Evolutionary conservation across 2,329 filamentous ascomycete genomes (phyloP).

Genomic region (Trichophyton mentagrophytes): DNA sequence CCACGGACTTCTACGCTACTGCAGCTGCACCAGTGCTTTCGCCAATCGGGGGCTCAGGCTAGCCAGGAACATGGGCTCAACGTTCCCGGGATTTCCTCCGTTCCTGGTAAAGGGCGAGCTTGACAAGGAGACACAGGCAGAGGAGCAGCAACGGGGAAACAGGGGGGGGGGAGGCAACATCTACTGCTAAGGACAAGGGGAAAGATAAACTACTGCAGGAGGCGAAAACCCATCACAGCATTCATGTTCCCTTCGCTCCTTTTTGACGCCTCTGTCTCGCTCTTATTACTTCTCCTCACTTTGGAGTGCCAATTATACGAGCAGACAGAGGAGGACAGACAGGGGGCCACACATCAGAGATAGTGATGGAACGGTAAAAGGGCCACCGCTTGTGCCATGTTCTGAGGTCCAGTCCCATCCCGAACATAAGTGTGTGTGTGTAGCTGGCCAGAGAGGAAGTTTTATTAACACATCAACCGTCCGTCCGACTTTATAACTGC

Average conservation of each 20-base stretch:
- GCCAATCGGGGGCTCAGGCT: background rate
- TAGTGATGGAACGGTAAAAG: background rate
- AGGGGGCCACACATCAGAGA: background rate
- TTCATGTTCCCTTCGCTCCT: background rate
- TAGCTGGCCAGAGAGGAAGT: background rate
- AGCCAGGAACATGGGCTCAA: conserved; percentile 3
- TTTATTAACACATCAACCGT: conserved; percentile 1
- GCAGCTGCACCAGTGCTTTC: background rate
- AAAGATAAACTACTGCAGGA: background rate
- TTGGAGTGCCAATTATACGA: no score
- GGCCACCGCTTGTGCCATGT: background rate
- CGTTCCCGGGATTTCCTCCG: background rate
- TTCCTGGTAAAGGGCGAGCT: background rate
- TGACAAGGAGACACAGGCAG: background rate
- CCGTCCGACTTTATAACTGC: background rate
- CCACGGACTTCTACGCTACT: background rate
- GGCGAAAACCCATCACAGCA: background rate
- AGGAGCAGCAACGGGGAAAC: background rate
- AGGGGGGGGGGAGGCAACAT: background rate
- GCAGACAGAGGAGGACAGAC: background rate
- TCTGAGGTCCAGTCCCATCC: background rate
- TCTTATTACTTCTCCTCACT: background rate
- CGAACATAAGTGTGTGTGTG: no score
- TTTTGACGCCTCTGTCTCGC: background rate
- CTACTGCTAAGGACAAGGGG: background rate